Evolutionary conservation across 768 basidiomycete species (phyloP).

Genomic region (Suillus cothurnatus): DNA sequence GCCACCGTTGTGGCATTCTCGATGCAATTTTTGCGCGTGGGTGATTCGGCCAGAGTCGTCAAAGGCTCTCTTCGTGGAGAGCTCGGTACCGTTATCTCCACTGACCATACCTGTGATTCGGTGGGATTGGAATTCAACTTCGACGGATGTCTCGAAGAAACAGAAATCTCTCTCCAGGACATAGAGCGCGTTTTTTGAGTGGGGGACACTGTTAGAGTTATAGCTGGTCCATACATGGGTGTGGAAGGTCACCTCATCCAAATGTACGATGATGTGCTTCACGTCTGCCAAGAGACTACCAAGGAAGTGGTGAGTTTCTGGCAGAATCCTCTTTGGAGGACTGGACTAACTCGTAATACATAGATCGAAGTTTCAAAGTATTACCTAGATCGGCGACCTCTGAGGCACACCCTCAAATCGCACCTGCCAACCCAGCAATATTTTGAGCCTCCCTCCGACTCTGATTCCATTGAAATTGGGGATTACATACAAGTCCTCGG

Average conservation of each 20-base stretch:
- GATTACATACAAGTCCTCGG: neutral
- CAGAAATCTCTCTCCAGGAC: neutral
- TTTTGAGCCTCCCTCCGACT: neutral
- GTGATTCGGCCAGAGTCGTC: neutral
- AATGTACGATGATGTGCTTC: neutral
- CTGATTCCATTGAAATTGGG: neutral
- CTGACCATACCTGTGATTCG: neutral
- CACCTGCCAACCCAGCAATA: neutral
- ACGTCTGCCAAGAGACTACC: neutral
- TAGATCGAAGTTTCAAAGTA: neutral
- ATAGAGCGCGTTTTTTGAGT: neutral
- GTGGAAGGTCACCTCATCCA: neutral
- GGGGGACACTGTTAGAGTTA: neutral
- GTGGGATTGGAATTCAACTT: neutral
- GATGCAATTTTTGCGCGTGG: neutral
- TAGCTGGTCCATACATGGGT: neutral
- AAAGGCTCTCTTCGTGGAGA: neutral
- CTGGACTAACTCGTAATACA: neutral
- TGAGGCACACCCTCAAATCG: neutral
- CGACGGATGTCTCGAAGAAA: neutral
- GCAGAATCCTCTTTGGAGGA: too few species aligned
- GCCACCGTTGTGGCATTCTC: neutral
- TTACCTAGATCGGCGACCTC: neutral
- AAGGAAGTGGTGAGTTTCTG: neutral
- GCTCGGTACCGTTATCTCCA: neutral